Conservation (phyloP, 495 filamentous ascomycete species). For the Hypomontagnella submonticulosa region DNA sequence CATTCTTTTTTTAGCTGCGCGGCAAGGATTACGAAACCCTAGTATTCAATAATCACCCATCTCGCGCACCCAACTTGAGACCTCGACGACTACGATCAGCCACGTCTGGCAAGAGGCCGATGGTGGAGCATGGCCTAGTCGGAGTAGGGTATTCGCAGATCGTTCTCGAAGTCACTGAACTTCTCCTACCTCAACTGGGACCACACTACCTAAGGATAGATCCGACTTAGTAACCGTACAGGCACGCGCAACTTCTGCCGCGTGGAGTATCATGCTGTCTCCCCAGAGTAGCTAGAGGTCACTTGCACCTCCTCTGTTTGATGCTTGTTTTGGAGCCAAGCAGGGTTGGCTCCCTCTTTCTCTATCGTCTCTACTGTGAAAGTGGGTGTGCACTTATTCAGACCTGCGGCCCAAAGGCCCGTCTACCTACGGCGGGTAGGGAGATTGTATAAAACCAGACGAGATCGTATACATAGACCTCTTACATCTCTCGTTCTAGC, state of each 20-base stretch:
- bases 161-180: slow-evolving; percentile 34
- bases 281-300: slow-evolving; percentile 40
- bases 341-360: slow-evolving; percentile 52
- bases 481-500: slow-evolving; percentile 30
- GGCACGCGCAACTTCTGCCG: slow-evolving; percentile 37
- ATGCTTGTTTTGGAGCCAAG: slow-evolving; percentile 59
- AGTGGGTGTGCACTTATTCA: slow-evolving; percentile 22
- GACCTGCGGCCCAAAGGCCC: neutral
- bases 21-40: slow-evolving; percentile 48
- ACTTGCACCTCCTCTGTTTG: slow-evolving; percentile 54
- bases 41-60: slow-evolving; percentile 29
- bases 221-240: slow-evolving; percentile 31
- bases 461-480: slow-evolving; percentile 39
- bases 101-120: slow-evolving; percentile 28
- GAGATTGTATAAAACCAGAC: slow-evolving; percentile 42
- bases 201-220: slow-evolving; percentile 29
- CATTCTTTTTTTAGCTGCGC: slow-evolving; percentile 41
- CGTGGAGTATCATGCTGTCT: slow-evolving; percentile 43
- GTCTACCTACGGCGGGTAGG: slow-evolving; percentile 6
- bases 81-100: slow-evolving; percentile 35
- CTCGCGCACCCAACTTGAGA: slow-evolving; percentile 37
- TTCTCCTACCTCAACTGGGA: slow-evolving; percentile 19
- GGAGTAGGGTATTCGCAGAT: slow-evolving; percentile 35
- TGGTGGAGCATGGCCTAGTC: slow-evolving; percentile 32
- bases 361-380: slow-evolving; percentile 20